Conservation (phyloP, 2,329 filamentous ascomycete genomes). For the Neocatenulostroma microsporum region DNA sequence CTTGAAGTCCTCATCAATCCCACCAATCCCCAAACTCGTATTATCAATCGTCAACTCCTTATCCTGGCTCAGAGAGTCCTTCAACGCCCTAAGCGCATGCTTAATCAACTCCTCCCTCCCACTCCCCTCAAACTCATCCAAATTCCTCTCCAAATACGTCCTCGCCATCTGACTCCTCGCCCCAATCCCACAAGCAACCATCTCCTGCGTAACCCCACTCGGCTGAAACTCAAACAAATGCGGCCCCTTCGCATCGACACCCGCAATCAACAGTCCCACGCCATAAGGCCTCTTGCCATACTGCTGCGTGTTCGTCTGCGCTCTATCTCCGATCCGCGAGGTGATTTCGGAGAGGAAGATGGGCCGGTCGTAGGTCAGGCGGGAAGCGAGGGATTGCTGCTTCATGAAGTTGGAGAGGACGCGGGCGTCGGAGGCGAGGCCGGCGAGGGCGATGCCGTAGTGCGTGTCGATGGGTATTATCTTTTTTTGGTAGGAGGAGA, state of each 20-base stretch:
- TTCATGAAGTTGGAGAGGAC: constrained; percentile 99
- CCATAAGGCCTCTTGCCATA: constrained; percentile 96
- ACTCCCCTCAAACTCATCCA: constrained; percentile 71
- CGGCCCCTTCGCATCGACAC: constrained; percentile 86
- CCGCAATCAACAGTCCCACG: constrained; percentile 84
- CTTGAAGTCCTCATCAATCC: constrained; percentile 82
- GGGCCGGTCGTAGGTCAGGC: constrained; percentile 89
- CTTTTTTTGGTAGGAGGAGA: constrained; percentile 99
- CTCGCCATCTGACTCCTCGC: constrained; percentile 95
- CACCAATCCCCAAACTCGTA: constrained; percentile 83
- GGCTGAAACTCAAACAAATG: constrained; percentile 99
- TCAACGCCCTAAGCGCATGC: constrained; percentile 83
- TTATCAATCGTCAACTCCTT: constrained; percentile 97
- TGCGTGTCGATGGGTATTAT: constrained; percentile 95
- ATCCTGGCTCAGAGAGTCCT: constrained; percentile 93
- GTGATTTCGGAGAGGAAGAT: constrained; percentile 87
- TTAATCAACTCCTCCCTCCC: constrained; percentile 77
- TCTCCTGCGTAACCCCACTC: constrained; percentile 91
- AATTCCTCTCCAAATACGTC: constrained; percentile 89
- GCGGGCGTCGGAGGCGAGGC: constrained; percentile 92
- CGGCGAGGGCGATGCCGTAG: constrained; percentile 89
- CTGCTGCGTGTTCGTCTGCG: constrained; percentile 95
- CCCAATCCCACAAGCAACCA: constrained; percentile 91
- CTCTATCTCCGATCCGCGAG: constrained; percentile 86
- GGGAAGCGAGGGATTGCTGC: constrained; percentile 92